These are phyloP conservation scores for Phytophthora podocarpi DNA, from an alignment of 352 stramenopile genomes.

Conservation along the genomic window DNA sequence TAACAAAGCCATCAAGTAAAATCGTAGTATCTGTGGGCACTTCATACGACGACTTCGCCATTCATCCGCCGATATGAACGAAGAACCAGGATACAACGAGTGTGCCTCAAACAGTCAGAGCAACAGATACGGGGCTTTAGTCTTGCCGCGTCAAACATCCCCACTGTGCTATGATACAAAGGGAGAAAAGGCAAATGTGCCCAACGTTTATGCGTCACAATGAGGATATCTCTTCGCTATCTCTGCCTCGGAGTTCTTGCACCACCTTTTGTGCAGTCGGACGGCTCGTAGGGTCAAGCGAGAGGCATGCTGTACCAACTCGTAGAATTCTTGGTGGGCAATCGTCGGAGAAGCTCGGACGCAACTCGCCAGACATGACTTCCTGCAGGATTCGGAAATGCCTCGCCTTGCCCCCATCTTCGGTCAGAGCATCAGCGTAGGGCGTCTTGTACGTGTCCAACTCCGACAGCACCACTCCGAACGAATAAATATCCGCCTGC, in stretches of 20 bases:
- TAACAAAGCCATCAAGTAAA: no score
- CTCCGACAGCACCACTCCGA: slow-evolving; percentile 63
- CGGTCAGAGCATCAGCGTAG: slow-evolving; percentile 29
- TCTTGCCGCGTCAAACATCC: no score
- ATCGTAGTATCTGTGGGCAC: no score
- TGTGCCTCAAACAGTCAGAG: no score
- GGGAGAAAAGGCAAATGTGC: no score
- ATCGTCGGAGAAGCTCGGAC: slow-evolving; percentile 40
- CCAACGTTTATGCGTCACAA: no score
- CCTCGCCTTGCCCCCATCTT: slow-evolving; percentile 17
- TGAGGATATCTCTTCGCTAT: slow-evolving; percentile 5
- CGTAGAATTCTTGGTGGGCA: slow-evolving; percentile 45
- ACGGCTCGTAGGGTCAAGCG: slow-evolving; percentile 5
- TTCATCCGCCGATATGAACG: no score
- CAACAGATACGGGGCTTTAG: no score
- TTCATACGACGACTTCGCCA: no score
- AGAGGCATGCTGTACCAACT: slow-evolving; percentile 24
- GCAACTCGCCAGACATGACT: slow-evolving; percentile 45
- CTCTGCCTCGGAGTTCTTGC: slow-evolving; percentile 11
- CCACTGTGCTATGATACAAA: no score
- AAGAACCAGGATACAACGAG: no score
- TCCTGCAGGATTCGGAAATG: slow-evolving; percentile 46
- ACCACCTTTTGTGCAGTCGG: slow-evolving; percentile 12
- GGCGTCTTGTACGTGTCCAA: slow-evolving; percentile 42
- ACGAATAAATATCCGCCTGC: slow-evolving; percentile 72